Evolutionary conservation across 352 stramenopile genomes (phyloP).

Genomic region (Phytophthora hybrid): DNA sequence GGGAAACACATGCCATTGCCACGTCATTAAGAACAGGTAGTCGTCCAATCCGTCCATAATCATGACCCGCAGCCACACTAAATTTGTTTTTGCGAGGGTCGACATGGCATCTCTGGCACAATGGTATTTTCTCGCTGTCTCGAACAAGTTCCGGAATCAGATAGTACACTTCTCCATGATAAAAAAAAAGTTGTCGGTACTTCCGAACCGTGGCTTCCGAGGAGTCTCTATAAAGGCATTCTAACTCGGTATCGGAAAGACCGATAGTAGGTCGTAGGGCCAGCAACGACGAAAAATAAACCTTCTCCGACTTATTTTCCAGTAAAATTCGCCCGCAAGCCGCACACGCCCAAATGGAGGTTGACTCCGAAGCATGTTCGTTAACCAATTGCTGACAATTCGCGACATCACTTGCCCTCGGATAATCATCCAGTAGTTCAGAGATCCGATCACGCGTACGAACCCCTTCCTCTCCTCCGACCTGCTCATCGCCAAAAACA

Average conservation of each 20-base stretch:
- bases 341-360: constrained; percentile 11
- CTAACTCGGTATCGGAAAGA: neutral
- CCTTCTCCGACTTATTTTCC: neutral
- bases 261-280: neutral
- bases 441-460: neutral
- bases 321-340: constrained; percentile 17
- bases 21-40: constrained; percentile 22
- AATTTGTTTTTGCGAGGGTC: constrained; percentile 15
- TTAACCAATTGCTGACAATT: neutral
- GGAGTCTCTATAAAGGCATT: neutral
- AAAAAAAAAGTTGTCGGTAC: constrained; percentile 26
- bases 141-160: constrained; percentile 34
- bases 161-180: constrained; percentile 21
- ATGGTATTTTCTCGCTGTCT: constrained; percentile 12
- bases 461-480: neutral
- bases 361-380: neutral
- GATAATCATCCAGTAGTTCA: constrained; percentile 4
- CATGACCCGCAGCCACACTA: constrained; percentile 33
- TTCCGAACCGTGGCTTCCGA: neutral
- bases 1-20: constrained; percentile 2
- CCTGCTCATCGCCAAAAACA: constrained; percentile 24
- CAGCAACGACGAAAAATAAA: constrained; percentile 6
- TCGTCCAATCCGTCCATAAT: constrained; percentile 22
- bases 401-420: constrained; percentile 5
- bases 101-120: constrained; percentile 24